Conservation (phyloP, 495 filamentous ascomycete genomes). For the Friedmanniomyces endolithicus region DNA sequence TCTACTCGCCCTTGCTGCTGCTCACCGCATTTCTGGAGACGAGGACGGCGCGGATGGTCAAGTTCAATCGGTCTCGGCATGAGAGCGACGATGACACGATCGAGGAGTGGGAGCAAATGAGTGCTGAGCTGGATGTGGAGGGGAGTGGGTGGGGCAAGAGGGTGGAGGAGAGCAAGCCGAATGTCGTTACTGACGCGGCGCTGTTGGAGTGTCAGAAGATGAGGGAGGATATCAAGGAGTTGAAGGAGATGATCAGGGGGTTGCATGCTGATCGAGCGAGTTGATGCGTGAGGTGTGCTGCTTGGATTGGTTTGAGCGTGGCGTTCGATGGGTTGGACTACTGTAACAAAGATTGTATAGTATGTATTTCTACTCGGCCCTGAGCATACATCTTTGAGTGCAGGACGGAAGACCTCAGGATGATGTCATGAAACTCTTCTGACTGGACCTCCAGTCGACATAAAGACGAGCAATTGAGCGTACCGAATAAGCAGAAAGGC, state of each 20-base stretch:
- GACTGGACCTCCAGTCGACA: no score
- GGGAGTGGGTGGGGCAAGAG: conserved; percentile 66
- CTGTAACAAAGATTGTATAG: background rate
- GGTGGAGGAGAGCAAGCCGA: conserved; percentile 59
- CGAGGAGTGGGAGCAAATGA: conserved; percentile 88
- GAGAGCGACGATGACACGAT: conserved; percentile 81
- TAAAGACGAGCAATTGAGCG: no score
- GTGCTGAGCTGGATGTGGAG: conserved; percentile 59
- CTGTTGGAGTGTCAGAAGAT: conserved; percentile 56
- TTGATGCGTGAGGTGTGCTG: background rate
- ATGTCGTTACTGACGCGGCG: conserved; percentile 61
- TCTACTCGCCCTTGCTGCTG: conserved; percentile 77
- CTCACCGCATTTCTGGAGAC: conserved; percentile 67
- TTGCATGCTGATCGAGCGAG: conserved; percentile 22
- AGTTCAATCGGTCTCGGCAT: conserved; percentile 57
- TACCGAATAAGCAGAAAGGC: no score
- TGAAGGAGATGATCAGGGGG: conserved; percentile 49
- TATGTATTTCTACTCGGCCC: background rate
- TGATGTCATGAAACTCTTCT: background rate
- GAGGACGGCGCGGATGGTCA: conserved; percentile 53
- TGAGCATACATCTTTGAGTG: background rate
- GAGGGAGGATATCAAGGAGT: conserved; percentile 51
- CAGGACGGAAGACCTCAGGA: background rate
- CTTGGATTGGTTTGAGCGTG: background rate
- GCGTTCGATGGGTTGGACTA: background rate